phyloP scores from a whole-genome alignment of 768 basidiomycete genomes.

The Exsudoporus frostii region DNA sequence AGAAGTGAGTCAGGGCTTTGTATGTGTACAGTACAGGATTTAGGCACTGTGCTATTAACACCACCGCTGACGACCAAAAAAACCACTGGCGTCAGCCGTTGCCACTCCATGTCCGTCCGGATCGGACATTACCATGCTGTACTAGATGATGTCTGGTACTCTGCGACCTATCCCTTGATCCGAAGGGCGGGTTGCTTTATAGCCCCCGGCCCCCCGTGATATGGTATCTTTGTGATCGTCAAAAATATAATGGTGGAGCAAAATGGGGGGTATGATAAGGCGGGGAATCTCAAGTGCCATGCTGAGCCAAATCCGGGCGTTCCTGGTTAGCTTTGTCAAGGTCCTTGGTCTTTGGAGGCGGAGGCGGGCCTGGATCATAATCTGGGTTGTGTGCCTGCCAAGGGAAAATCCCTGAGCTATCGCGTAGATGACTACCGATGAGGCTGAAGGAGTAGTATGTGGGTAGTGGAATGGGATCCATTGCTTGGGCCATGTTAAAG shows the following conservation, averaged over 20 bases:
- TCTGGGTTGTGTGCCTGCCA: conserved; percentile 63
- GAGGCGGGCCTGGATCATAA: conserved; percentile 71
- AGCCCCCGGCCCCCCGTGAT: neutral
- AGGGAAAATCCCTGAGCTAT: conserved; percentile 30
- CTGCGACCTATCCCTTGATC: neutral
- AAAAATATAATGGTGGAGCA: neutral
- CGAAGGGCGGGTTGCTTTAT: neutral
- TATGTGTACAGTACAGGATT: neutral
- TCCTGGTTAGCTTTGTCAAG: conserved; percentile 3
- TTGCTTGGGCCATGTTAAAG: conserved; percentile 37
- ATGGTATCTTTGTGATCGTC: neutral
- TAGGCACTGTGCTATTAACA: neutral
- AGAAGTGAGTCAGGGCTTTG: neutral
- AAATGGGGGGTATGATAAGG: neutral
- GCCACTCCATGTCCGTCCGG: neutral
- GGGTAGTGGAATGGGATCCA: conserved; percentile 31
- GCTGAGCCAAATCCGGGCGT: neutral
- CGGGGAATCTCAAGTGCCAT: neutral
- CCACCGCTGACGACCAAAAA: neutral
- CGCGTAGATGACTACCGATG: conserved; percentile 44
- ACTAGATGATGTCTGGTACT: neutral
- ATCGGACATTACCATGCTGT: neutral
- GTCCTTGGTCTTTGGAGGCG: conserved; percentile 42
- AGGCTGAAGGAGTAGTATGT: conserved; percentile 59
- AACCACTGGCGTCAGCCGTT: neutral